Conservation (phyloP, 2,329 filamentous ascomycete species). For the Trichoderma hamatum region DNA sequence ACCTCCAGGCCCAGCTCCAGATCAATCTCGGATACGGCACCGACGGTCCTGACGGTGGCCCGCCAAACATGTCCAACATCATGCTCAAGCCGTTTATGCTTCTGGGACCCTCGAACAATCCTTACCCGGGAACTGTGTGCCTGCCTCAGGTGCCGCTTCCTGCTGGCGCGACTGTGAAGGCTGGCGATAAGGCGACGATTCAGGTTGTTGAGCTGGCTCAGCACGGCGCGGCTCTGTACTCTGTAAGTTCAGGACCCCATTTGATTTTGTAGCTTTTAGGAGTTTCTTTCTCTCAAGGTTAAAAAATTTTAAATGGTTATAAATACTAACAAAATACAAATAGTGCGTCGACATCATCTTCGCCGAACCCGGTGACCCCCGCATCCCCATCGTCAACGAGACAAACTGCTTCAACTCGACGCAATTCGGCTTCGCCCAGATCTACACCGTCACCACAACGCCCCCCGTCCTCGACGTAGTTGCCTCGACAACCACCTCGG, state of each 20-base stretch:
- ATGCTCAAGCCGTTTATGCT: conserved; percentile 84
- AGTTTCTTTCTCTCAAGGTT: no score
- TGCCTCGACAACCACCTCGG: conserved; percentile 32
- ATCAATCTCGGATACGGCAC: conserved; percentile 88
- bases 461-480: conserved; percentile 8
- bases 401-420: conserved; percentile 89
- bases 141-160: conserved; percentile 88
- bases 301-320: no score
- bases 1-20: conserved; percentile 80
- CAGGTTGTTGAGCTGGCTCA: conserved; percentile 82
- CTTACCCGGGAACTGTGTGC: conserved; percentile 89
- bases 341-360: conserved; percentile 96
- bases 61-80: conserved; percentile 81
- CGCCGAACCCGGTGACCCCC: conserved; percentile 70
- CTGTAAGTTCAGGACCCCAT: conserved; percentile 54
- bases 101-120: conserved; percentile 75
- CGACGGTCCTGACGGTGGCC: conserved; percentile 63
- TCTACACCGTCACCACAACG: conserved; percentile 69
- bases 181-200: conserved; percentile 89
- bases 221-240: conserved; percentile 82
- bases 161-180: conserved; percentile 66
- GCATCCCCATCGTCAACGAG: conserved; percentile 71
- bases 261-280: no score
- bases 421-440: conserved; percentile 72
- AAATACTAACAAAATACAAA: neutral